Evolutionary conservation across 2,329 filamentous ascomycete genomes (phyloP), one percentile per base, ranked within the genome.

Genomic region (Penicillium sp.): DNA sequence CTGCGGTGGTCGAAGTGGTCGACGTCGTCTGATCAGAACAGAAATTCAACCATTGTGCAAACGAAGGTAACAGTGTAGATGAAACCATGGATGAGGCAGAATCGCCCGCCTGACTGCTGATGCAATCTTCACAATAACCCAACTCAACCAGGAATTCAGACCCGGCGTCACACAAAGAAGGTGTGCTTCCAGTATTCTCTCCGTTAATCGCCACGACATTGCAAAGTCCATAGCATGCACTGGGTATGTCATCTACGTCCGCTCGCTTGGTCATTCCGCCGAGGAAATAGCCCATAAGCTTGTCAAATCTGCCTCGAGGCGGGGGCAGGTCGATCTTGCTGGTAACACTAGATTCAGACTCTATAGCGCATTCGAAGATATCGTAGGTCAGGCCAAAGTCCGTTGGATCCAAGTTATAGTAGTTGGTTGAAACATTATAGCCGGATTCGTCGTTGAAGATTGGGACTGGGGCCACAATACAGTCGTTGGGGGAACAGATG

Each of bases 401-500:
- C 1, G 77, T 70, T 0, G 88, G 84, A 54, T 86, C 77, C n/a
- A 90, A 78, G 57, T 89, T 82, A 73, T 86, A 90, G 68, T 89
- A 90, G 3, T 81, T 84, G 0, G 77, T 68, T 0, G 76, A 78
- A 1, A 81, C 77, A 2, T 81, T 81, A 60, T 81, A 86, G 65
- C 47, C 31, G 24, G 53, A 56, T 22, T 65, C 41, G 37, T 67
- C 61, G 21, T 65, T 65, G 3, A 56, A 57, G 5, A 69, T 61
- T 4, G 19, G 22, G 3, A 63, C 61, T 4, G 75, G 72, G 19
- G 66, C 63, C 5, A 67, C 64, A 5, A 75, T 71, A 64, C 78
- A 80, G 43, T 77, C 72, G 16, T 74, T 60, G 0, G 75, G 73
- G 10, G 68, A 67, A 55, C 78, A 80, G 8, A 70, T 57, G 59